Base-by-base conservation (phyloP, 1,139 yeast species). In the Pichia sp. region DNA sequence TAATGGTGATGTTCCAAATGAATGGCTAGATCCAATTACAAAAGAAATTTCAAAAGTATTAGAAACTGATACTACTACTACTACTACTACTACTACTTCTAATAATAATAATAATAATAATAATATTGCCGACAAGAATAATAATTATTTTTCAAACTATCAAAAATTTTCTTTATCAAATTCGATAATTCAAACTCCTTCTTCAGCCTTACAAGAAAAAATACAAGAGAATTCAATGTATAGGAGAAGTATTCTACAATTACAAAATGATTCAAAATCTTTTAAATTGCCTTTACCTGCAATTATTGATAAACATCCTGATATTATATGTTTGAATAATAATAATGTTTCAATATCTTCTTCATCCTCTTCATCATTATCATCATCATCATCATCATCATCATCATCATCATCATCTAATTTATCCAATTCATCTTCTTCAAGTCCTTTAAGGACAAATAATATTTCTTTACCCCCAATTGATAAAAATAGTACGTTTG, bases 21-120 rank as follows among this genome's bases (percentile, higher is more conserved):
- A 51, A 11, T 55, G 53, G 39, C 41, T 57, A 6, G 66, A 63
- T 43, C 62, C 62, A 37, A 52, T 66, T 11, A 53, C 60, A 11
- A 51, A 50, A 28, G 57, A 56, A 43, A 52, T 56, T 26, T 48
- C 46, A 7, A 44, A 42, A 18, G 34, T 55, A 10, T 36, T 53
- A 38, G 36, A 40, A 0, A 2, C 34, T 7, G 8, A 31, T n/a
- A 7, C 34, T 30, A 5, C 27, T 4, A 11, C 40, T 11, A 10
- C 26, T 11, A 10, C 26, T 3, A 4, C 33, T 6, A 31, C 30
- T 29, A 7, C 6, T 18, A 9, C 34, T 7, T 18, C 27, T 5
- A 9, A 18, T 18, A 18, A 18, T 18, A 18, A 18, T 18, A 18
- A 18, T 18, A 18, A 18, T 18, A 18, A 18, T 18, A 18, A 18